These are phyloP conservation scores for Kazachstania africana DNA, from an alignment of 805 yeast genomes.

Conservation along the genomic window DNA sequence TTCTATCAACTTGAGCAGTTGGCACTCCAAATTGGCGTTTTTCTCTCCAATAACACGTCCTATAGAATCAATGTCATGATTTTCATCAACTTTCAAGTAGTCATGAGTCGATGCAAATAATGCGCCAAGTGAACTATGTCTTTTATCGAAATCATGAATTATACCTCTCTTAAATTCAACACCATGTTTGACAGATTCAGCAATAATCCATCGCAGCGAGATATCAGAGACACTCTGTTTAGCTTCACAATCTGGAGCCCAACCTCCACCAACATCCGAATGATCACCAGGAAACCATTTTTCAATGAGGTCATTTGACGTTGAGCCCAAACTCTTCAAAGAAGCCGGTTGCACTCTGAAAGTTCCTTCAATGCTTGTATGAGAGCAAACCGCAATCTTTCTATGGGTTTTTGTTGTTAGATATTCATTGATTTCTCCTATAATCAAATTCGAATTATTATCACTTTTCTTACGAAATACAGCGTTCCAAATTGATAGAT, in stretches of 20 bases:
- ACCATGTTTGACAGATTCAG: constrained; percentile 41
- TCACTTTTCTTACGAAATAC: not conserved
- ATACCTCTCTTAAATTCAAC: constrained; percentile 33
- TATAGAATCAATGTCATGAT: not conserved
- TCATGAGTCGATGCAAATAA: constrained; percentile 44
- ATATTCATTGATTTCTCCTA: constrained; percentile 1
- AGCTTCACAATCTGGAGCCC: constrained; percentile 37
- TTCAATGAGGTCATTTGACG: constrained; percentile 29
- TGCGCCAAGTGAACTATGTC: constrained; percentile 31
- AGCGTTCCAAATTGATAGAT: not conserved
- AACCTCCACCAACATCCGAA: constrained; percentile 61
- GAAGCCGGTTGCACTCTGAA: constrained; percentile 1
- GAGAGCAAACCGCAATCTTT: too few relatives aligned
- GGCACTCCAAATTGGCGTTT: not conserved
- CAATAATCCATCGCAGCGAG: constrained; percentile 50
- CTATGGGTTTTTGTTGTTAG: constrained; percentile 2
- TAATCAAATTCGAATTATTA: not conserved
- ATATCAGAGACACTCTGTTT: constrained; percentile 33
- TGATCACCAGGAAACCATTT: constrained; percentile 64
- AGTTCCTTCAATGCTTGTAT: constrained; percentile 5
- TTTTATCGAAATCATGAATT: constrained; percentile 30
- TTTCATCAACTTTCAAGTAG: constrained; percentile 19
- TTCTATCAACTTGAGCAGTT: not conserved
- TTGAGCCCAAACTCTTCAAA: not conserved
- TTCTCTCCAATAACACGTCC: not conserved